Conservation (phyloP, 23 red algal species). For the Cyanidium caldarium region DNA sequence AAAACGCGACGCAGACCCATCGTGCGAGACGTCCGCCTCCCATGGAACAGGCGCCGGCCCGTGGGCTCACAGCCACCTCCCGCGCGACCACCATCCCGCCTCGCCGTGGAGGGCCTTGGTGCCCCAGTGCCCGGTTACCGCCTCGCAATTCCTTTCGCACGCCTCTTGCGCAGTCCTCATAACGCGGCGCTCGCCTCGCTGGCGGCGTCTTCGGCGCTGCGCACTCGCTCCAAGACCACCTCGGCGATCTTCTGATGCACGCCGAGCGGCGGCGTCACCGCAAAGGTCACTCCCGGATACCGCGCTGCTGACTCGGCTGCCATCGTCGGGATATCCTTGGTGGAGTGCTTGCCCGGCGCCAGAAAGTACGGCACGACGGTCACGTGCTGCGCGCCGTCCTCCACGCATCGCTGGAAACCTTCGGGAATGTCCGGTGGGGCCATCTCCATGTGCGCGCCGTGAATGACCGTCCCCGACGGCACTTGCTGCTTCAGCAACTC, state of each 20-base stretch:
- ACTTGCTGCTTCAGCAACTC: slow-evolving; percentile 9
- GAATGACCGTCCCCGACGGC: slow-evolving; percentile 22
- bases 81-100: too few species aligned
- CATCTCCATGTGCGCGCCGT: slow-evolving; percentile 87
- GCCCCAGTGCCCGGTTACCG: too few species aligned
- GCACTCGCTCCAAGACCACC: neutral
- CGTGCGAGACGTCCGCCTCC: too few species aligned
- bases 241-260: slow-evolving; percentile 3
- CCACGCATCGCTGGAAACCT: slow-evolving; percentile 28
- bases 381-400: slow-evolving; percentile 38
- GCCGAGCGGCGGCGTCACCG: neutral
- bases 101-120: too few species aligned
- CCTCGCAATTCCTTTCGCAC: too few species aligned
- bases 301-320: slow-evolving; percentile 21
- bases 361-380: slow-evolving; percentile 84
- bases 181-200: too few species aligned
- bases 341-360: slow-evolving; percentile 45
- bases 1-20: too few species aligned
- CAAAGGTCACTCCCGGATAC: neutral
- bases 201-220: too few species aligned
- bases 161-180: too few species aligned
- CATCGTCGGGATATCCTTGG: slow-evolving; percentile 53
- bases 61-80: too few species aligned
- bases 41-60: too few species aligned
- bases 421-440: slow-evolving; percentile 50